Evolutionary conservation across 2,329 filamentous ascomycete species (phyloP).

Genomic region (Claviceps sp.): DNA sequence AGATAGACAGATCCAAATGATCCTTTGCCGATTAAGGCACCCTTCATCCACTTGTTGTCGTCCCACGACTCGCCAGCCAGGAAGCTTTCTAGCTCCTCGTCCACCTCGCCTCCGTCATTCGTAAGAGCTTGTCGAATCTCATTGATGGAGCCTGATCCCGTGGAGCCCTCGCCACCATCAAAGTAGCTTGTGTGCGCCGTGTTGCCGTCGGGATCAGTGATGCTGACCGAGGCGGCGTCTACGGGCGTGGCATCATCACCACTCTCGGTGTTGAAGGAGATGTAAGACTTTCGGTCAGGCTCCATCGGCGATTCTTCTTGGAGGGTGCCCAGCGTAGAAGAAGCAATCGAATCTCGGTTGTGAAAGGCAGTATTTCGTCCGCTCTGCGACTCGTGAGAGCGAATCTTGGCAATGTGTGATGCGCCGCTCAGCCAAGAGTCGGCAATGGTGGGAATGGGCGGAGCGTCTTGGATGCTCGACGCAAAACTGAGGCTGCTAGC

Average conservation of each 20-base stretch:
- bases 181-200: constrained; percentile 65
- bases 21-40: constrained; percentile 88
- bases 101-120: constrained; percentile 82
- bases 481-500: constrained; percentile 88
- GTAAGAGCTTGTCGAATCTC: constrained; percentile 75
- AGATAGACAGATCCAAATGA: constrained; percentile 95
- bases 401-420: constrained; percentile 25
- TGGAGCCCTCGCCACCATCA: constrained; percentile 68
- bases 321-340: constrained; percentile 75
- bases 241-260: constrained; percentile 44
- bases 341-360: constrained; percentile 79
- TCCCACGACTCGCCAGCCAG: constrained; percentile 88
- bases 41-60: constrained; percentile 99
- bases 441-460: constrained; percentile 88
- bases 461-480: constrained; percentile 83
- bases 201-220: constrained; percentile 67
- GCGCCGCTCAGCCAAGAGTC: constrained; percentile 68
- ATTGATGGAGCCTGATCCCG: constrained; percentile 60
- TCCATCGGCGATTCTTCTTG: constrained; percentile 83
- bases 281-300: constrained; percentile 86
- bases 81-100: constrained; percentile 82
- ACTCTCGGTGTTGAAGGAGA: constrained; percentile 67
- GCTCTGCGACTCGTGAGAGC: constrained; percentile 31
- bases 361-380: constrained; percentile 25
- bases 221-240: constrained; percentile 41